Base-by-base conservation (phyloP, 768 basidiomycete species). In the Russula griseocarnosa region DNA sequence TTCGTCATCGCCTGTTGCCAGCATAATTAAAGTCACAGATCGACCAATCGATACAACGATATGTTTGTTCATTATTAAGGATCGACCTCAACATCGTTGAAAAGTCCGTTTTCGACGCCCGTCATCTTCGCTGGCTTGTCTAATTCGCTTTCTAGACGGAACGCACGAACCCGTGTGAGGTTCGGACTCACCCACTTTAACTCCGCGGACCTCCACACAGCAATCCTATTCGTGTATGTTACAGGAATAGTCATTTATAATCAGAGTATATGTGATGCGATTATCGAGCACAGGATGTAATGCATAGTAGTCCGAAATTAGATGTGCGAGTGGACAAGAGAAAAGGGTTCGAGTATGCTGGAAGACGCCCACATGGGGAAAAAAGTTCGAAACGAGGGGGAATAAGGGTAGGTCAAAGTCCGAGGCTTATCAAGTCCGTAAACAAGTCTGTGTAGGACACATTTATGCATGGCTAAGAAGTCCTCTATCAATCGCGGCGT, bases 401-500 rank as follows among this genome's bases (percentile, higher is more conserved):
- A 30, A 14, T 38, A 24, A 42, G 3, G 58, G 46, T 3, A 55
- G 18, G 38, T 36, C 56, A 47, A 64, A 61, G 63, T 65, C 58
- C 63, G n/a, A 52, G 22, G 63, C 63, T 56, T 65, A 52, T 61
- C 13, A 56, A 61, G 66, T 67, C 63, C 59, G 34, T 54, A 52
- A 42, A 55, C 13, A 49, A 58, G 9, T 47, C 22, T 22, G n/a
- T 46, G 38, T 38, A n/a, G n/a, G 44, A 40, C 18, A 22, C 49
- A 49, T 56, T 51, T 58, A 68, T 32, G 66, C 62, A 40, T 68
- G 66, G 62, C 76, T 79, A 34, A 90, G 77, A 61, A 93, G 77
- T 49, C 84, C 78, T 59, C 85, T 78, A 71, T 93, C 90, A 66
- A 94, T 92, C 16, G 85, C 82, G 54, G 84, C 80, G 67, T 94